Evolutionary conservation across 768 basidiomycete genomes (phyloP).

Genomic region (Nevesoporus exiguus): DNA sequence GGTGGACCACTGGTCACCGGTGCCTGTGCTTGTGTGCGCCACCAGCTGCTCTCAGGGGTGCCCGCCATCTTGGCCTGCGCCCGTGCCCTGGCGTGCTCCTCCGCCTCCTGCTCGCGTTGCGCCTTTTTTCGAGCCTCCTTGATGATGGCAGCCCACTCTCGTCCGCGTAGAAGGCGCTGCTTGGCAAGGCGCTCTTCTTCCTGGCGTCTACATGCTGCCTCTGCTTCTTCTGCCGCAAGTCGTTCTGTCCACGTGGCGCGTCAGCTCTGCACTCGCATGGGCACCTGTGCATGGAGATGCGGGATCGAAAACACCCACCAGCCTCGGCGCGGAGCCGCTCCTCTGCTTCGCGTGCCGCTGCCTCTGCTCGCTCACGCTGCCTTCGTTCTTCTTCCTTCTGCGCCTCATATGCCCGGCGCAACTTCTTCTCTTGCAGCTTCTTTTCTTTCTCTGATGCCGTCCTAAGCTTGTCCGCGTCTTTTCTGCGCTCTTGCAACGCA

Average conservation of each 20-base stretch:
- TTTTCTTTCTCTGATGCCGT: slow-evolving; percentile 42
- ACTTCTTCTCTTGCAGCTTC: slow-evolving; percentile 82
- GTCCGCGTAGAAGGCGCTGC: slow-evolving; percentile 51
- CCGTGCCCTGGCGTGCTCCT: slow-evolving; percentile 39
- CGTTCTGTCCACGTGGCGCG: slow-evolving; percentile 41
- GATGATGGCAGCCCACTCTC: slow-evolving; percentile 42
- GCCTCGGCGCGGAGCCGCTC: slow-evolving; percentile 45
- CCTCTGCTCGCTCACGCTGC: slow-evolving; percentile 25
- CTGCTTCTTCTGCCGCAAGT: slow-evolving; percentile 56
- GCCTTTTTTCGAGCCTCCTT: slow-evolving; percentile 58
- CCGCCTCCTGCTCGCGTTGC: slow-evolving; percentile 72
- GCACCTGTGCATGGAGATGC: neutral
- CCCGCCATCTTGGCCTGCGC: slow-evolving; percentile 29
- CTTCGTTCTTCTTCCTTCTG: slow-evolving; percentile 47
- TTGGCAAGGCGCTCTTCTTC: slow-evolving; percentile 56
- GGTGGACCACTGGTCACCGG: slow-evolving; percentile 25
- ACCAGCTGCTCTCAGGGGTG: slow-evolving; percentile 20
- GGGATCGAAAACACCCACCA: slow-evolving; percentile 44
- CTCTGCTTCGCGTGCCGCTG: slow-evolving; percentile 25
- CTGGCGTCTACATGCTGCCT: slow-evolving; percentile 51
- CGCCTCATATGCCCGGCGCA: slow-evolving; percentile 57
- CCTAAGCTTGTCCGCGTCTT: slow-evolving; percentile 21
- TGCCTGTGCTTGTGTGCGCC: slow-evolving; percentile 17
- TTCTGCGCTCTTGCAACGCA: too few relatives aligned
- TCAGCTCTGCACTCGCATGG: too few relatives aligned